phyloP scores from a whole-genome alignment of 208 protist species.

The Acanthamoeba triangularis region DNA sequence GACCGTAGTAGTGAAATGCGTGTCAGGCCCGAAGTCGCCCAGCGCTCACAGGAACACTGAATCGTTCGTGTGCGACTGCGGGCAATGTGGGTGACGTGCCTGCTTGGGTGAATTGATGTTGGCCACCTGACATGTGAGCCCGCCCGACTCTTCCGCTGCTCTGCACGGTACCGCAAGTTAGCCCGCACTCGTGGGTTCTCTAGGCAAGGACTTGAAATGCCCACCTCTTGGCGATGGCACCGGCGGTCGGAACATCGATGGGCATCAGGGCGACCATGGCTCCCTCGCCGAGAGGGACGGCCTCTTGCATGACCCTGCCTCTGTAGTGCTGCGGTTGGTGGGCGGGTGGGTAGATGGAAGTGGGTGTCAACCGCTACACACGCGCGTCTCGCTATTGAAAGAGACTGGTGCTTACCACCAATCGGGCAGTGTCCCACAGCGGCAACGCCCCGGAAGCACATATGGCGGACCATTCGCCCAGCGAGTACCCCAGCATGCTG shows the following conservation, averaged over 20 bases:
- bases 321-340: not conserved
- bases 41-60: too few relatives aligned
- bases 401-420: constrained; percentile 1
- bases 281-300: constrained; percentile 33
- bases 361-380: not conserved
- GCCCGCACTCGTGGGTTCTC: too few relatives aligned
- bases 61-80: not conserved
- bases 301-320: constrained; percentile 70
- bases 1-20: not conserved
- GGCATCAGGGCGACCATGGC: constrained; percentile 67
- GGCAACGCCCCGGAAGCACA: constrained; percentile 39
- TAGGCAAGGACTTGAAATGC: too few relatives aligned
- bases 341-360: too few relatives aligned
- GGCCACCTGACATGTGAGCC: constrained; percentile 32
- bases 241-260: not conserved
- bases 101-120: constrained; percentile 76
- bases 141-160: not conserved
- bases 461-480: constrained; percentile 51
- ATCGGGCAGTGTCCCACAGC: constrained; percentile 40
- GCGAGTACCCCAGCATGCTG: constrained; percentile 39
- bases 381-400: not conserved
- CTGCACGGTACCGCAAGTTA: not conserved
- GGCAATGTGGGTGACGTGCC: not conserved
- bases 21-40: too few relatives aligned
- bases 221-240: not conserved